phyloP scores from a whole-genome alignment of 495 filamentous ascomycete species.

The Penicillium angulare region DNA sequence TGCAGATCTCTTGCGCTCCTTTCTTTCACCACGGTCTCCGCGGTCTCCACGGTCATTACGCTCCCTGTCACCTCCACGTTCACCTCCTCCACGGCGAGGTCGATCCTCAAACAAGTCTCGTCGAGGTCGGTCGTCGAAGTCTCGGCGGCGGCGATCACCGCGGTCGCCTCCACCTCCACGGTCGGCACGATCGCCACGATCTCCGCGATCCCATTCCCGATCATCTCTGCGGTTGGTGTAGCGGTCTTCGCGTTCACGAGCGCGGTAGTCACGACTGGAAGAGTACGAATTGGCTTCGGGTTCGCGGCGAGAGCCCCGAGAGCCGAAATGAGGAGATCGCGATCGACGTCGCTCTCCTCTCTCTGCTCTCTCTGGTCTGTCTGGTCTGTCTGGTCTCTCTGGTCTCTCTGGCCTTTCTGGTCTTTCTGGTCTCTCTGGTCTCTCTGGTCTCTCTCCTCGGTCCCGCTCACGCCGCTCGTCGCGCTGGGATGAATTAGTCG shows the following conservation, averaged over 20 bases:
- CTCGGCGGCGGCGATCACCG: conserved; percentile 24
- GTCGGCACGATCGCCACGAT: conserved; percentile 52
- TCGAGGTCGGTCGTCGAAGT: conserved; percentile 30
- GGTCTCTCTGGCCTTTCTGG: conserved; percentile 38
- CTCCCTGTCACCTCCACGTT: conserved; percentile 40
- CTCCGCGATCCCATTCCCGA: conserved; percentile 48
- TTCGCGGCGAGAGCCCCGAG: conserved; percentile 59
- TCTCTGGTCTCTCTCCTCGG: conserved; percentile 24
- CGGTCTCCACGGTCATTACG: conserved; percentile 35
- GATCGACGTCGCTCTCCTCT: conserved; percentile 67
- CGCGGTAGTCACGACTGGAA: conserved; percentile 83
- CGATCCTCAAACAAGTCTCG: conserved; percentile 31
- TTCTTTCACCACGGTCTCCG: conserved; percentile 36
- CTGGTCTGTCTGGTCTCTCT: conserved; percentile 13
- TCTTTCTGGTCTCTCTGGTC: conserved; percentile 14
- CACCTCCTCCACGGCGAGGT: conserved; percentile 19
- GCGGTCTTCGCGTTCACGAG: conserved; percentile 85
- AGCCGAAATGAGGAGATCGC: conserved; percentile 68
- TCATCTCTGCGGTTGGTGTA: conserved; percentile 59
- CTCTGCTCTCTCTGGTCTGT: conserved; percentile 30
- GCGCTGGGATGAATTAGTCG: conserved; percentile 43
- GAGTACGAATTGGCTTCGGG: conserved; percentile 85
- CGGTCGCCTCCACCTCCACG: conserved; percentile 38
- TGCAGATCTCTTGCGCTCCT: conserved; percentile 70
- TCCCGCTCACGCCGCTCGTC: conserved; percentile 54